Evolutionary conservation across 768 basidiomycete species (phyloP).

Genomic region (Suillus hirtellus): DNA sequence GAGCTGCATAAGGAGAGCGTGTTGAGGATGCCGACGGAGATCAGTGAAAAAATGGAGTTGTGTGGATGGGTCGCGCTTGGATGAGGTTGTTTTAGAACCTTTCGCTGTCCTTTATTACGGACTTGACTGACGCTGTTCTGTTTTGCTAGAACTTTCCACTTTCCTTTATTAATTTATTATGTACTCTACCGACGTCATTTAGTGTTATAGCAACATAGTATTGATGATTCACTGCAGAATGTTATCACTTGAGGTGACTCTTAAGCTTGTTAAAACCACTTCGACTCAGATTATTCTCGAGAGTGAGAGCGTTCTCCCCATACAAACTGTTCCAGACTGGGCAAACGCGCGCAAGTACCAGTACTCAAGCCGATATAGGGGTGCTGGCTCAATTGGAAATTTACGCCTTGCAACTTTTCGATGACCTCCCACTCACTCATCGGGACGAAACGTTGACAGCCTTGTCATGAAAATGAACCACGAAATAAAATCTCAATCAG

Average conservation of each 20-base stretch:
- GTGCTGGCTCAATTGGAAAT: no score
- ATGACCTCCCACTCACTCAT: not conserved
- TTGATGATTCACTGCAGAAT: not conserved
- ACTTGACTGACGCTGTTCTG: no score
- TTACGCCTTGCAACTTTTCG: no score
- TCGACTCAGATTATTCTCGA: no score
- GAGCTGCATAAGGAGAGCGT: slow-evolving; percentile 25
- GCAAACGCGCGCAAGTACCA: no score
- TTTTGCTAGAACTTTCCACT: not conserved
- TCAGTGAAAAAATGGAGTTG: slow-evolving; percentile 7
- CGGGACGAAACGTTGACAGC: not conserved
- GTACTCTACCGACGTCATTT: not conserved
- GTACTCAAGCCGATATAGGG: no score
- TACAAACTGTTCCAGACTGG: no score
- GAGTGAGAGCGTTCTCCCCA: no score
- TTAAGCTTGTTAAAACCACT: not conserved
- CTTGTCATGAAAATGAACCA: not conserved
- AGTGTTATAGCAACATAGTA: not conserved
- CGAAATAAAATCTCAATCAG: not conserved
- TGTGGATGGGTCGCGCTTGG: not conserved
- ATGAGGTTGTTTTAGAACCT: not conserved
- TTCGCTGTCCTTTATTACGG: not conserved
- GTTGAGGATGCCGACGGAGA: slow-evolving; percentile 20
- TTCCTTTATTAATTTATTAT: not conserved
- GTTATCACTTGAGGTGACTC: not conserved